These are phyloP conservation scores for Dacryopinax spathularia DNA, from an alignment of 768 basidiomycete genomes.

Conservation along the genomic window DNA sequence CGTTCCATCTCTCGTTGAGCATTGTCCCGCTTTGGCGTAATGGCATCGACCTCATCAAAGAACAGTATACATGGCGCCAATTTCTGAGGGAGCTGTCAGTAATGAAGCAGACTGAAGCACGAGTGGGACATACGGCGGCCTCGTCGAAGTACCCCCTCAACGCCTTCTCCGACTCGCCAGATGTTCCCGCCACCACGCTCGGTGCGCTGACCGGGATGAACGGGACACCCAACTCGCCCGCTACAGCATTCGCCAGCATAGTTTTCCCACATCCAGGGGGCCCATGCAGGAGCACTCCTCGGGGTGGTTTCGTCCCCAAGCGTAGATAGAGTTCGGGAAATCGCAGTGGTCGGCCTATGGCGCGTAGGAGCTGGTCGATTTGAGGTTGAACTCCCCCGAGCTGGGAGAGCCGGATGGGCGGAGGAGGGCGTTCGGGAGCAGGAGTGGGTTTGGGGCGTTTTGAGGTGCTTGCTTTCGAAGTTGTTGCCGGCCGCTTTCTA, in stretches of 20 bases:
- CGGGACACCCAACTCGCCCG: slow-evolving; percentile 83
- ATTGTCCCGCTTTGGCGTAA: slow-evolving; percentile 93
- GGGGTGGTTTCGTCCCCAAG: slow-evolving; percentile 81
- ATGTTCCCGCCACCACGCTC: slow-evolving; percentile 94
- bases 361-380: slow-evolving; percentile 84
- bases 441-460: background rate
- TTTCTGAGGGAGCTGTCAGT: slow-evolving; percentile 33
- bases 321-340: slow-evolving; percentile 93
- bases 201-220: slow-evolving; percentile 94
- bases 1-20: slow-evolving; percentile 98
- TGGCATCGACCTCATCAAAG: slow-evolving; percentile 96
- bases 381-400: slow-evolving; percentile 77
- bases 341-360: slow-evolving; percentile 88
- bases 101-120: background rate
- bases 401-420: slow-evolving; percentile 61
- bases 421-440: slow-evolving; percentile 32
- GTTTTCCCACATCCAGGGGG: slow-evolving; percentile 98
- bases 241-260: slow-evolving; percentile 82
- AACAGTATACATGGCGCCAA: slow-evolving; percentile 87
- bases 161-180: slow-evolving; percentile 95
- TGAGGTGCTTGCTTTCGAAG: background rate
- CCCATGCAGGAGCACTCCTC: slow-evolving; percentile 86
- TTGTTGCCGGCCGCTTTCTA: background rate
- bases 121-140: slow-evolving; percentile 53
- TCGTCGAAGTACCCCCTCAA: slow-evolving; percentile 93